These are phyloP conservation scores for Verticillium albo-atrum DNA, from an alignment of 2,329 filamentous ascomycete genomes.

Conservation along the genomic window DNA sequence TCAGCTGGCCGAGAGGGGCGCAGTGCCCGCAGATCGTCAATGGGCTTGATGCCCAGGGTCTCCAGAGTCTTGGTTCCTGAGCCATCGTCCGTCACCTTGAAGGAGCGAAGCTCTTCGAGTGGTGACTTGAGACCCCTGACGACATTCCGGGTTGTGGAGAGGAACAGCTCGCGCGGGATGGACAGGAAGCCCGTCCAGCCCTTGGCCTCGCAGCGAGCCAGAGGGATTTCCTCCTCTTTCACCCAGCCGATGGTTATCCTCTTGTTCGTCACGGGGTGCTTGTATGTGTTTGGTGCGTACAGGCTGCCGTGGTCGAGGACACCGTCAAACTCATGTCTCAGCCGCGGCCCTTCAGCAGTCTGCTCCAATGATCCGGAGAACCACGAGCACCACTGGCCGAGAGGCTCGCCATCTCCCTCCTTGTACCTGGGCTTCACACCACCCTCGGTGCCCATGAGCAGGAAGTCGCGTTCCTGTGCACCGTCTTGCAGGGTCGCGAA, in stretches of 20 bases:
- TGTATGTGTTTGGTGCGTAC: conserved; percentile 45
- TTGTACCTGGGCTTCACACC: conserved; percentile 13
- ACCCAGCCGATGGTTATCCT: conserved; percentile 46
- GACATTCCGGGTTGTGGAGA: conserved; percentile 32
- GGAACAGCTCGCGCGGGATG: conserved; percentile 35
- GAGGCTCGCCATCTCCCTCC: conserved; percentile 3
- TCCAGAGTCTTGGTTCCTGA: conserved; percentile 27
- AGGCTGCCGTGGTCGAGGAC: conserved; percentile 42
- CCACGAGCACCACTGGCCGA: conserved; percentile 28
- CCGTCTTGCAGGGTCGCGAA: conserved; percentile 34
- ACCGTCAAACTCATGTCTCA: conserved; percentile 35
- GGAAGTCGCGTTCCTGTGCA: conserved; percentile 27
- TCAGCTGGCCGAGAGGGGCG: conserved; percentile 8
- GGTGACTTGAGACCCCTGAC: conserved; percentile 27
- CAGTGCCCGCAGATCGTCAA: conserved; percentile 16
- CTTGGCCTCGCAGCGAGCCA: conserved; percentile 34
- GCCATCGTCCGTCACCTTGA: conserved; percentile 19
- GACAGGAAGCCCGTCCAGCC: conserved; percentile 46
- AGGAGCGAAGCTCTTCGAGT: conserved; percentile 34
- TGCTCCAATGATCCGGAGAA: conserved; percentile 29
- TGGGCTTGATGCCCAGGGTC: conserved; percentile 34
- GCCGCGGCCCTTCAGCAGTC: conserved; percentile 8
- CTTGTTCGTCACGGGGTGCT: conserved; percentile 33
- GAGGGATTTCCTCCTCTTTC: conserved; percentile 43
- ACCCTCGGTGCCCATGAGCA: conserved; percentile 43